Evolutionary conservation across 2,329 filamentous ascomycete species (phyloP).

Genomic region (Trichoderma oligosporum): DNA sequence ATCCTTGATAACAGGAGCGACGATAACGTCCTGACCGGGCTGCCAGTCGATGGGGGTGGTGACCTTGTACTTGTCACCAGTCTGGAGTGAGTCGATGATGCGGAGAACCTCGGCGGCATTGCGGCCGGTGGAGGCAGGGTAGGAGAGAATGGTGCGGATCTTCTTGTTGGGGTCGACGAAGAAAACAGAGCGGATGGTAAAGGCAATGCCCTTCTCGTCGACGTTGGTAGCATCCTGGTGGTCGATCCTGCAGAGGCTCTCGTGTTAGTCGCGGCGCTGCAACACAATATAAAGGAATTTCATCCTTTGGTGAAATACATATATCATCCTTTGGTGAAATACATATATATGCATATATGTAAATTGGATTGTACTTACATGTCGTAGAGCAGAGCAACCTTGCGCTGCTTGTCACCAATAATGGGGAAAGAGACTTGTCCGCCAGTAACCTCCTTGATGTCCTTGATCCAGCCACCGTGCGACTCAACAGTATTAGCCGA

Average conservation of each 20-base stretch:
- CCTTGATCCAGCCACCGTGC: conserved; percentile 86
- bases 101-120: conserved; percentile 77
- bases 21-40: conserved; percentile 85
- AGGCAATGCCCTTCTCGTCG: conserved; percentile 76
- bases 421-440: conserved; percentile 71
- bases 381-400: conserved; percentile 73
- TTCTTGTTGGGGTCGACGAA: conserved; percentile 92
- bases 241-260: conserved; percentile 57
- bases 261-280: too few relatives aligned
- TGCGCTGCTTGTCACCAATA: conserved; percentile 73
- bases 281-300: not conserved
- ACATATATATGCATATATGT: too few relatives aligned
- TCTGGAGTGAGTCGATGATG: conserved; percentile 74
- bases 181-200: conserved; percentile 93
- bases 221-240: conserved; percentile 79
- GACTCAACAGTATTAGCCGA: conserved; percentile 80
- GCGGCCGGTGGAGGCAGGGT: conserved; percentile 85
- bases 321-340: too few relatives aligned
- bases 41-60: conserved; percentile 91
- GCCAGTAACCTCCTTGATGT: conserved; percentile 75
- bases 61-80: conserved; percentile 81
- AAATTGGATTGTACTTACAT: conserved; percentile 53
- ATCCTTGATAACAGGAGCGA: conserved; percentile 76
- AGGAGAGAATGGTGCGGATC: conserved; percentile 87
- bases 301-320: not conserved